Evolutionary conservation across 1,284 basidiomycete species (phyloP).

Genomic region (Malassezia slooffiae): DNA sequence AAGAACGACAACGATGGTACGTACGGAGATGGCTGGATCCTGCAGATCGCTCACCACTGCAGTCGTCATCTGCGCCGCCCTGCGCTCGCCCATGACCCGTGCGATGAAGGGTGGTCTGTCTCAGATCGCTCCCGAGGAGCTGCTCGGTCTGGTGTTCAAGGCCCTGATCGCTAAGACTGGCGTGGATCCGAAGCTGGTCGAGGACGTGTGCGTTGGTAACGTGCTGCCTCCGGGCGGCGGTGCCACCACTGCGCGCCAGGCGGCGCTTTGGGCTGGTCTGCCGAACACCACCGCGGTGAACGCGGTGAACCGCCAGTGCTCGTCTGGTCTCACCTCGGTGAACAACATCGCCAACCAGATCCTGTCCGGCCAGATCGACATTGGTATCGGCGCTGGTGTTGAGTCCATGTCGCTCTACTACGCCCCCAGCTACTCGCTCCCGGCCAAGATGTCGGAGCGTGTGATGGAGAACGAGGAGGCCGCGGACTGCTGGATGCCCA

Average conservation of each 20-base stretch:
- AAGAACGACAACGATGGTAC: conserved; percentile 45
- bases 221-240: conserved; percentile 87
- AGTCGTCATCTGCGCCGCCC: conserved; percentile 77
- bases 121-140: conserved; percentile 67
- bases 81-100: conserved; percentile 82
- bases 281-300: conserved; percentile 57
- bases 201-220: conserved; percentile 68
- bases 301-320: conserved; percentile 82
- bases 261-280: conserved; percentile 79
- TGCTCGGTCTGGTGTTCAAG: conserved; percentile 59
- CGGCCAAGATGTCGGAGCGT: conserved; percentile 65
- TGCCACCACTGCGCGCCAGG: conserved; percentile 83
- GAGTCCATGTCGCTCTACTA: conserved; percentile 72
- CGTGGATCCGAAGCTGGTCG: conserved; percentile 69
- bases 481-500: conserved; percentile 83
- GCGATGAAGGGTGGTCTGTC: conserved; percentile 87
- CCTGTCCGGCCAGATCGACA: conserved; percentile 53
- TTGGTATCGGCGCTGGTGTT: conserved; percentile 88
- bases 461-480: conserved; percentile 69
- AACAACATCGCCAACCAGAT: conserved; percentile 87
- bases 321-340: conserved; percentile 76
- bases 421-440: conserved; percentile 61
- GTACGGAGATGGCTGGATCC: conserved; percentile 4
- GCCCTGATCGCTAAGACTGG: conserved; percentile 48
- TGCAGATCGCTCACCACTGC: too few species aligned